Evolutionary conservation across 352 stramenopile genomes (phyloP), one percentile per base, ranked within the genome.

Genomic region (Saprolegnia diclina): DNA sequence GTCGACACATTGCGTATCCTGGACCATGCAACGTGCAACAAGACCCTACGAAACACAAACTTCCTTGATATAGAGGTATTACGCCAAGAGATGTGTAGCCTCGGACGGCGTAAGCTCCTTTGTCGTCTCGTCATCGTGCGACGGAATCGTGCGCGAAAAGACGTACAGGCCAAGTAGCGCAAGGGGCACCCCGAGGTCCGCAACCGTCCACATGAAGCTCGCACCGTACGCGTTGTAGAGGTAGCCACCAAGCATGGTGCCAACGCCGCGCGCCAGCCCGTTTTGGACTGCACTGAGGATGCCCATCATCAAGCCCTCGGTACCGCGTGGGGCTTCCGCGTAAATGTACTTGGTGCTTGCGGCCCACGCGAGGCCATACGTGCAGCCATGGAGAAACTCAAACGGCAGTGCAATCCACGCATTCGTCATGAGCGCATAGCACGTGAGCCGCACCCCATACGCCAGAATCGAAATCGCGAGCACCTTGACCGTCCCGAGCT

Each of bases 321-420:
- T 90, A 22, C 83, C 80, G 40, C 74, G 71, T 6, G 81, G 78
- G 6, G 83, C 84, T 19, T 80, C 78, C 61, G 81, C 72, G 71
- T 88, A 91, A 1, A 90, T 72, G 73, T 91, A 91, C 73, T 91
- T 87, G 64, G 83, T 90, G 73, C 86, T 86, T 29, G 82, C 80
- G 18, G 83, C 83, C 83, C 83, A 91, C 21, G 85, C 74, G 32
- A 91, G 64, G 1, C 82, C 82, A 64, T 83, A 92, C 29, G 83
- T 90, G 70, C 85, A 74, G 32, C 83, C 83, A 64, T 92, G 83
- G 71, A 90, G 74, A 18, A 72, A 66, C 64, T 92, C 83, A 42
- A 90, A 77, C 5, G 83, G 83, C 54, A 92, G 69, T 50, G 75
- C 79, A 52, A 74, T 50, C 83, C 83, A 92, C 62, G 83, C 77